Evolutionary conservation across 805 yeast genomes (phyloP).

Genomic region (Candida khao-thaluensis): DNA sequence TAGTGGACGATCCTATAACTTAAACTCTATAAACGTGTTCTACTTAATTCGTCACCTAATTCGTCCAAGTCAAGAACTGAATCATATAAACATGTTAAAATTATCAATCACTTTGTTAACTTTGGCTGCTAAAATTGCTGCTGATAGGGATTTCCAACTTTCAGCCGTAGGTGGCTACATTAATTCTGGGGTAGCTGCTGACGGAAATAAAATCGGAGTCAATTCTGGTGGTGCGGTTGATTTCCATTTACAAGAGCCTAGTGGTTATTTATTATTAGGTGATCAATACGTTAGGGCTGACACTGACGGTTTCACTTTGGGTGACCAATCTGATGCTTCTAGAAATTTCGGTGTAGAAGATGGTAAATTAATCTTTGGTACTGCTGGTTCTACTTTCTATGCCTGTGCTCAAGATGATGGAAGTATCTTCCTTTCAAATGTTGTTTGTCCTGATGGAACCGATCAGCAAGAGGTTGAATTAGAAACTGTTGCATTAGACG

Average conservation of each 20-base stretch:
- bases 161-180: constrained; percentile 27
- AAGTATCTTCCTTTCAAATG: constrained; percentile 9
- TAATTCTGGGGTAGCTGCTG: constrained; percentile 18
- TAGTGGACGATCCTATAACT: too few species aligned
- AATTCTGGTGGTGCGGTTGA: constrained; percentile 16
- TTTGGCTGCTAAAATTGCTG: constrained; percentile 21
- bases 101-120: constrained; percentile 25
- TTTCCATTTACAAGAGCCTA: constrained; percentile 29
- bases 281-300: constrained; percentile 20
- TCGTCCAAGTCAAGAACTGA: too few species aligned
- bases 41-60: too few species aligned
- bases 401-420: constrained; percentile 20
- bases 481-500: constrained; percentile 2
- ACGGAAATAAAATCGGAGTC: constrained; percentile 16
- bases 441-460: constrained; percentile 11
- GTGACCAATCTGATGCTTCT: constrained; percentile 19
- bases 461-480: constrained; percentile 6
- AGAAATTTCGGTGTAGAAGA: constrained; percentile 27
- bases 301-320: constrained; percentile 18
- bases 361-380: constrained; percentile 25
- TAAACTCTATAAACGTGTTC: too few species aligned
- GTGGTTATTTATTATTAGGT: constrained; percentile 25
- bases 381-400: constrained; percentile 20
- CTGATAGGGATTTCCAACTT: constrained; percentile 31
- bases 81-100: too few species aligned